Conservation (phyloP, 2,329 filamentous ascomycete species). For the Fusarium pininemorale region DNA sequence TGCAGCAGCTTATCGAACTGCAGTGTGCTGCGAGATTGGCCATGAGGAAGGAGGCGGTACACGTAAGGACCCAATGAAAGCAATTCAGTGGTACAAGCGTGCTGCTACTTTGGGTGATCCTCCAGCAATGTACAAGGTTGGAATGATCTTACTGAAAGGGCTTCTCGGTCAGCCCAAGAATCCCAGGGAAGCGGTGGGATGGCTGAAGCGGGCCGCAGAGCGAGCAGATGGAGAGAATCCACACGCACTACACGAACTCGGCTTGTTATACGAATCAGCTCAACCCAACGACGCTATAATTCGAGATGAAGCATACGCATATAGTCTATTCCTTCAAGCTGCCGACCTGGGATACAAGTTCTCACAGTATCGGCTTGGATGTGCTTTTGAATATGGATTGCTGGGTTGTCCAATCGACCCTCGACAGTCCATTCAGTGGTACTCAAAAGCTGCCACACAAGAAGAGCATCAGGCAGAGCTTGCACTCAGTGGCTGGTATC, state of each 20-base stretch:
- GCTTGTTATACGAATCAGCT: constrained; percentile 71
- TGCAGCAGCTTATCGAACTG: constrained; percentile 89
- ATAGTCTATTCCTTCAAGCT: constrained; percentile 84
- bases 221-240: constrained; percentile 89
- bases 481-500: constrained; percentile 88
- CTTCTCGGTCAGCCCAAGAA: constrained; percentile 88
- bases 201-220: constrained; percentile 93
- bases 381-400: constrained; percentile 88
- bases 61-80: constrained; percentile 88
- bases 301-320: constrained; percentile 82
- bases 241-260: constrained; percentile 91
- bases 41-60: constrained; percentile 95
- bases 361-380: constrained; percentile 88
- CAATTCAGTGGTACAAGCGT: constrained; percentile 97
- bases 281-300: constrained; percentile 76
- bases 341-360: constrained; percentile 94
- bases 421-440: constrained; percentile 89
- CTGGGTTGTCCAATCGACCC: constrained; percentile 86
- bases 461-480: constrained; percentile 94
- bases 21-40: constrained; percentile 96
- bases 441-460: constrained; percentile 88
- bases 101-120: constrained; percentile 90
- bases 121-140: constrained; percentile 97
- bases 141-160: constrained; percentile 94
- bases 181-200: constrained; percentile 84